Evolutionary conservation across 2,329 filamentous ascomycete species (phyloP).

Genomic region (Phoma sp.): DNA sequence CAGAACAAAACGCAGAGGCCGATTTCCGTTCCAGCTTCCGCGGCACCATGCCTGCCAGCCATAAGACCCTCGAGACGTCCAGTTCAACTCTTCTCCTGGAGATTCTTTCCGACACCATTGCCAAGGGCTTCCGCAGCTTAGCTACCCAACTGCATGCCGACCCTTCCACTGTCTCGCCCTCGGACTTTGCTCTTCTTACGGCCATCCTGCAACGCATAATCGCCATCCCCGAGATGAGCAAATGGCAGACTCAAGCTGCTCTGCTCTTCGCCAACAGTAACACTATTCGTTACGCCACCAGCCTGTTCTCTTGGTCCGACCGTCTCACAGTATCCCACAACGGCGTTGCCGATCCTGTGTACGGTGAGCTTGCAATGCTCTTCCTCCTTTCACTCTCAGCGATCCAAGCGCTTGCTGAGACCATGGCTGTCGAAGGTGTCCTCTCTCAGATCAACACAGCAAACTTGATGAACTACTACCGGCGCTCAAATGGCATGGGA

Average conservation of each 20-base stretch:
- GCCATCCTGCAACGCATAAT: slow-evolving; percentile 87
- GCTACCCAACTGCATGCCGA: slow-evolving; percentile 83
- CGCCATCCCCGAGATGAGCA: slow-evolving; percentile 75
- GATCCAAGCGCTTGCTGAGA: slow-evolving; percentile 82
- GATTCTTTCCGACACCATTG: slow-evolving; percentile 79
- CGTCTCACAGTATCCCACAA: slow-evolving; percentile 66
- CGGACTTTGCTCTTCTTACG: slow-evolving; percentile 86
- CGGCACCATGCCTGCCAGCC: slow-evolving; percentile 40
- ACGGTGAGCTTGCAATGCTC: slow-evolving; percentile 88
- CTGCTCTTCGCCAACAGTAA: slow-evolving; percentile 65
- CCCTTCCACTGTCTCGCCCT: slow-evolving; percentile 69
- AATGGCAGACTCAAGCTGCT: slow-evolving; percentile 61
- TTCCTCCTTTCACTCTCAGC: slow-evolving; percentile 89
- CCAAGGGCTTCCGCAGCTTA: slow-evolving; percentile 80
- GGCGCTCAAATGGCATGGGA: slow-evolving; percentile 70
- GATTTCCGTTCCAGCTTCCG: slow-evolving; percentile 47
- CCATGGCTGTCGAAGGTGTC: slow-evolving; percentile 86
- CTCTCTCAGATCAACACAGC: slow-evolving; percentile 81
- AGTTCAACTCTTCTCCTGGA: slow-evolving; percentile 67
- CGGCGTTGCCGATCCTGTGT: slow-evolving; percentile 80
- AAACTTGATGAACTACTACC: slow-evolving; percentile 79
- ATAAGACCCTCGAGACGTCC: slow-evolving; percentile 52
- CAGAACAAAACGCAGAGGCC: slow-evolving; percentile 32
- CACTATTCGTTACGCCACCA: slow-evolving; percentile 80
- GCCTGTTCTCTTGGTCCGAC: slow-evolving; percentile 94